Base-by-base conservation (phyloP, 768 basidiomycete species). In the Kwoniella europaea region DNA sequence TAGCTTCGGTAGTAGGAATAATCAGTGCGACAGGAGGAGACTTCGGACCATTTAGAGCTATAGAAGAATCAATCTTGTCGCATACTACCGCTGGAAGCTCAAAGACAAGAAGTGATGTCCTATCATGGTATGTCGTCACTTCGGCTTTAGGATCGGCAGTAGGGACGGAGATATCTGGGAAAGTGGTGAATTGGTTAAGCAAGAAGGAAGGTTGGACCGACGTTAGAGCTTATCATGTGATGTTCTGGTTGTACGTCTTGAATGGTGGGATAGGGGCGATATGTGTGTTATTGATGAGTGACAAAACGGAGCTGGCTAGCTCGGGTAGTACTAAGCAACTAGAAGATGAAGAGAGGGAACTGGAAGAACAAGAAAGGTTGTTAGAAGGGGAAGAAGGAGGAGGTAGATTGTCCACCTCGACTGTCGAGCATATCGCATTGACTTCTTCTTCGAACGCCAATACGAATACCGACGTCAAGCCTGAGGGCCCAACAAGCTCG, bases 41-140 rank as follows among this genome's bases (percentile, higher is more conserved):
- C 43, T 76, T 78, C 62, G 79, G 79, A 4, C 79, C 79, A 10
- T 80, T 80, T 59, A 66, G 79, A 62, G 76, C 79, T 3, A 75
- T 80, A 42, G 79, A 80, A 54, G 79, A 80, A 56, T 80, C 79
- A 9, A 76, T 78, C n/a, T 53, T 78, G 55, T 76, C 79, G 20
- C 71, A 76, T 46, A 50, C 76, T n/a, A 76, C 79, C 1, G 65
- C 68, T 2, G 24, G 54, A 15, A 60, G 24, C 27, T 50, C 46
- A 9, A 68, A 76, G 16, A 63, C 67, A 3, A 53, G 76, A 18
- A 66, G 42, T 27, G 62, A 74, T 58, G 77, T 77, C 43, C 58
- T 78, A 46, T 65, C 76, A 5, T 78, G 76, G 74, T 74, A 74
- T 54, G 67, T 69, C 15, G 73, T 72, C 10, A 52, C 62, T n/a